Evolutionary conservation across 345 rosid species (phyloP).

Genomic region (Cardamine chenopodiifolia): DNA sequence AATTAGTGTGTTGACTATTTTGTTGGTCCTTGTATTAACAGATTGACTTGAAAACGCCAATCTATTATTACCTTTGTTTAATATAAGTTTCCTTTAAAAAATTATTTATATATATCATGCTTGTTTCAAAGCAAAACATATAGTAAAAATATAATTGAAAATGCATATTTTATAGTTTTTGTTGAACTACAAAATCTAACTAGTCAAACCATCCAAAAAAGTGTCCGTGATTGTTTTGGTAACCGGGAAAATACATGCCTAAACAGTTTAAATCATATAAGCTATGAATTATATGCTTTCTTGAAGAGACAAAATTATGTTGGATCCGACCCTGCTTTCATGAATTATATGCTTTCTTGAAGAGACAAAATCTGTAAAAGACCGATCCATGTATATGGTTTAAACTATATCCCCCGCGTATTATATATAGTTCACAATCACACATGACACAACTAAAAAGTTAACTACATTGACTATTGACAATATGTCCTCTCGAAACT

Average conservation of each 20-base stretch:
- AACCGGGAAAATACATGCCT: neutral
- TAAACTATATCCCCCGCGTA: too few species aligned
- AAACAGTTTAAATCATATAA: neutral
- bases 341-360: too few species aligned
- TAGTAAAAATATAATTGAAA: neutral
- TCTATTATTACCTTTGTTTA: neutral
- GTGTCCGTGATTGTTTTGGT: neutral
- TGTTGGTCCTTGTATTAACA: neutral
- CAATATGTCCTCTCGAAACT: neutral
- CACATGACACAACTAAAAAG: neutral
- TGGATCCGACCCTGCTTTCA: too few species aligned
- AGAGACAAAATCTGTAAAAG: too few species aligned
- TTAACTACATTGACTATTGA: neutral
- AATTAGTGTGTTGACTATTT: neutral
- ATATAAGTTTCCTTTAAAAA: neutral
- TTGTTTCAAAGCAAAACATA: neutral
- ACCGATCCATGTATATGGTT: too few species aligned
- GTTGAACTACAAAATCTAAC: neutral
- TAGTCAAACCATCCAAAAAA: neutral
- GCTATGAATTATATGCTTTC: too few species aligned
- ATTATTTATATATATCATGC: neutral
- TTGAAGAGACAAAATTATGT: too few species aligned
- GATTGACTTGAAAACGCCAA: neutral
- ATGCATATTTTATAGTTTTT: neutral
- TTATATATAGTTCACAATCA: neutral